Evolutionary conservation across 306 rosid species (phyloP).

Genomic region (Spatholobus suberectus): DNA sequence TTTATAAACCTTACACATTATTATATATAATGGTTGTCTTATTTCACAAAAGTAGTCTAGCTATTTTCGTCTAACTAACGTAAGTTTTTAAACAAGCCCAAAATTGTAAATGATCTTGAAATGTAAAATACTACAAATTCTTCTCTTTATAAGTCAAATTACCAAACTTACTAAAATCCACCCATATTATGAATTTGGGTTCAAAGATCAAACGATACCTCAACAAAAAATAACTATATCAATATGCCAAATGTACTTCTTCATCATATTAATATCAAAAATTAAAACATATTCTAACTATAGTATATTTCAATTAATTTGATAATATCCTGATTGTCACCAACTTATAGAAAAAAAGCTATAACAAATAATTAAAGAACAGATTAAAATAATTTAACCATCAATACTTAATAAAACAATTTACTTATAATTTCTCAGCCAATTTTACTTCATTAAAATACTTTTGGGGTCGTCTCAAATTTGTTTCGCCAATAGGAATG

Average conservation of each 20-base stretch:
- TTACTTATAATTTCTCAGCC: conserved; percentile 90
- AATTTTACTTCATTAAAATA: too few species aligned
- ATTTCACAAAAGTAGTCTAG: not conserved
- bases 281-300: conserved; percentile 16
- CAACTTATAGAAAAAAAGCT: not conserved
- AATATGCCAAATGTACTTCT: conserved; percentile 21
- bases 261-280: not conserved
- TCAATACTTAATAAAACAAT: conserved; percentile 23
- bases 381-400: conserved; percentile 11
- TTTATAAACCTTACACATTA: not conserved
- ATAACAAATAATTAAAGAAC: not conserved
- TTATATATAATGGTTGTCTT: not conserved
- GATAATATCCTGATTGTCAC: not conserved
- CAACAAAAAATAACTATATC: not conserved
- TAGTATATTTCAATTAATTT: conserved; percentile 7
- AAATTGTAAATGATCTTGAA: conserved; percentile 19
- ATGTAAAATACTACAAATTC: not conserved
- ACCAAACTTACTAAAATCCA: conserved; percentile 7
- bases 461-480: too few species aligned
- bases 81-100: conserved; percentile 3
- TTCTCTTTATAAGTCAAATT: not conserved
- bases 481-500: too few species aligned
- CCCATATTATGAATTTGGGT: conserved; percentile 12
- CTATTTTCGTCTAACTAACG: not conserved
- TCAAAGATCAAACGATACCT: conserved; percentile 1